Evolutionary conservation across 139 green algal species (phyloP), one percentile per base, ranked within the genome.

Genomic region (Astrephomene gubernaculifera): DNA sequence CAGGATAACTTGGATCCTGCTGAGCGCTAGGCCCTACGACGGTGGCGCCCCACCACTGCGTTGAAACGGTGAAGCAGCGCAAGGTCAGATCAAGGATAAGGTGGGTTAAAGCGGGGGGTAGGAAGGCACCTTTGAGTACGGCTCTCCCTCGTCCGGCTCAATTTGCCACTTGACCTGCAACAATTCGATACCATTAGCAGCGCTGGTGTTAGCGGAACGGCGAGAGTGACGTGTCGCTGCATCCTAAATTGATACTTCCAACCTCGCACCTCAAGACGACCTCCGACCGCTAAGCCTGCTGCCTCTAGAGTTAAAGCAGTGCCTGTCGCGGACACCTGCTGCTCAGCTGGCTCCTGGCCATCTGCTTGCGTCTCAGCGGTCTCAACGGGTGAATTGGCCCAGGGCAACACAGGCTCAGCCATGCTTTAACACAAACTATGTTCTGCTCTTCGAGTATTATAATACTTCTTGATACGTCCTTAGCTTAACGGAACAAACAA

Each of bases 1-100:
- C 63, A 6, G 78, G 61, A 8, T 25, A 31, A 6, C 74, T 2
- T 10, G 60, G 17, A 17, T 87, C 54, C 43, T 52, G 25, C 31
- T 71, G 39, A 0, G 33, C 35, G 69, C 70, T 81, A n/a, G 70
- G 71, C 3, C 71, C 71, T 7, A 87, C 82, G 8, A 87, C 31
- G 2, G 70, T 82, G 6, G 70, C 82, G 7, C 53, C 71, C 82
- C 82, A 87, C 82, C 82, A 87, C 82, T 87, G 70, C 70, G 43
- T n/a, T n/a, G n/a, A n/a, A n/a, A n/a, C n/a, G n/a, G n/a, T n/a
- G 4, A 29, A 49, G 8, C 19, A 45, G 45, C 9, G 4, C 65
- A 14, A 65, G 19, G 57, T 27, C 57, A n/a, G n/a, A n/a, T n/a
- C n/a, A n/a, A n/a, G n/a, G n/a, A n/a, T n/a, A n/a, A n/a, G n/a